phyloP scores from a whole-genome alignment of 768 basidiomycete genomes.

The Podaxis sp. region DNA sequence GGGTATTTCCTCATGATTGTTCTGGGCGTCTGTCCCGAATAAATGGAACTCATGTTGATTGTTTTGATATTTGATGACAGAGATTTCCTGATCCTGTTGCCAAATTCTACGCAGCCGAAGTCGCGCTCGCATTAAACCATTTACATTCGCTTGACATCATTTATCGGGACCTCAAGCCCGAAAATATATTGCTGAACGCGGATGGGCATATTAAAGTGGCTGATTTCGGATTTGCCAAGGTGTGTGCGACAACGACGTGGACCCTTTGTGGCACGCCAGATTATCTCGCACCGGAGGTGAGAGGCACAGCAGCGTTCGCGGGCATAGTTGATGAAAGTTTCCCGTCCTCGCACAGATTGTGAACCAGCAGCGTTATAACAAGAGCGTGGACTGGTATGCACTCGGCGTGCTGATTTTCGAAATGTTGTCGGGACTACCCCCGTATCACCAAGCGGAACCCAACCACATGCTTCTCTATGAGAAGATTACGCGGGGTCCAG shows the following conservation, averaged over 20 bases:
- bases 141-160: constrained; percentile 87
- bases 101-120: constrained; percentile 96
- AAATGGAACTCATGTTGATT: neutral
- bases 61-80: constrained; percentile 35
- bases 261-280: constrained; percentile 96
- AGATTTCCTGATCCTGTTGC: constrained; percentile 96
- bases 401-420: constrained; percentile 96
- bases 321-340: neutral
- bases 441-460: constrained; percentile 86
- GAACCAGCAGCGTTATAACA: constrained; percentile 85
- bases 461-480: constrained; percentile 91
- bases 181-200: constrained; percentile 90
- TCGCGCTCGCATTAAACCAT: constrained; percentile 89
- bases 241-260: constrained; percentile 85
- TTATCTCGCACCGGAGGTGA: constrained; percentile 93
- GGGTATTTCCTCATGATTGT: constrained; percentile 28
- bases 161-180: constrained; percentile 97
- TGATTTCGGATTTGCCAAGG: constrained; percentile 96
- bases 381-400: constrained; percentile 98
- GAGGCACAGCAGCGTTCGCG: constrained; percentile 12
- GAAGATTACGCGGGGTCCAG: constrained; percentile 79
- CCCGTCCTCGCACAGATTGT: constrained; percentile 53
- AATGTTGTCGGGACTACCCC: constrained; percentile 95
- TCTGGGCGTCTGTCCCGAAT: constrained; percentile 17
- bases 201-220: constrained; percentile 98